These are phyloP conservation scores for Nitzschia inconspicua DNA, from an alignment of 108 stramenopile species.

Conservation along the genomic window DNA sequence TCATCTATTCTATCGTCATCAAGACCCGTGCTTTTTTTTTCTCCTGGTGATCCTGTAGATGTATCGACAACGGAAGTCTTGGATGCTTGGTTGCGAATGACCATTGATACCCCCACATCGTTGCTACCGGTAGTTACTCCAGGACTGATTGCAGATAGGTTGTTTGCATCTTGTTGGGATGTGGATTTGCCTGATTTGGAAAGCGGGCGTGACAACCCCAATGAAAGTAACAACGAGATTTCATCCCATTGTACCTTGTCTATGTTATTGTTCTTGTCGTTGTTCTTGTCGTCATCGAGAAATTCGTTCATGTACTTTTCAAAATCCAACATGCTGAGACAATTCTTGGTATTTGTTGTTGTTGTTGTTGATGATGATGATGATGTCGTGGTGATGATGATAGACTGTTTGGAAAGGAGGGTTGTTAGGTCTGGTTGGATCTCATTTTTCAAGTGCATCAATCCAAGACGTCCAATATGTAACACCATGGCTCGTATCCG, in stretches of 20 bases:
- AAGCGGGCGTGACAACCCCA: neutral
- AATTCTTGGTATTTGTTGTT: conserved; percentile 3
- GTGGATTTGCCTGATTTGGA: neutral
- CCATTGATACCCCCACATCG: too few relatives aligned
- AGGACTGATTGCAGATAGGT: too few relatives aligned
- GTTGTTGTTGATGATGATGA: neutral
- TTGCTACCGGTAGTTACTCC: too few relatives aligned
- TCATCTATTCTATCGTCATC: too few relatives aligned
- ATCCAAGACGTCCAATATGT: conserved; percentile 19
- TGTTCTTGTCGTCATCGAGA: neutral
- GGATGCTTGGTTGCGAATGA: too few relatives aligned
- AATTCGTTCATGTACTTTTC: conserved; percentile 2
- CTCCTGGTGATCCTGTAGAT: too few relatives aligned
- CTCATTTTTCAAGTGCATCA: conserved; percentile 5
- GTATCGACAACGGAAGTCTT: too few relatives aligned
- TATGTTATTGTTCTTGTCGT: neutral
- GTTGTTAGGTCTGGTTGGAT: neutral
- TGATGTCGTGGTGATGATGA: neutral
- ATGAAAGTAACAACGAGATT: neutral
- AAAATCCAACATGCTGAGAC: neutral
- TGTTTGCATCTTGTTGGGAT: too few relatives aligned
- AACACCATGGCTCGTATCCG: conserved; percentile 30
- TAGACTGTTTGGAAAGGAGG: neutral
- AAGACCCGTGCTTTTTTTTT: too few relatives aligned
- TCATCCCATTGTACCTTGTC: too few relatives aligned